These are phyloP conservation scores for Leccinum fallax DNA, from an alignment of 1,284 basidiomycete genomes.

Conservation along the genomic window DNA sequence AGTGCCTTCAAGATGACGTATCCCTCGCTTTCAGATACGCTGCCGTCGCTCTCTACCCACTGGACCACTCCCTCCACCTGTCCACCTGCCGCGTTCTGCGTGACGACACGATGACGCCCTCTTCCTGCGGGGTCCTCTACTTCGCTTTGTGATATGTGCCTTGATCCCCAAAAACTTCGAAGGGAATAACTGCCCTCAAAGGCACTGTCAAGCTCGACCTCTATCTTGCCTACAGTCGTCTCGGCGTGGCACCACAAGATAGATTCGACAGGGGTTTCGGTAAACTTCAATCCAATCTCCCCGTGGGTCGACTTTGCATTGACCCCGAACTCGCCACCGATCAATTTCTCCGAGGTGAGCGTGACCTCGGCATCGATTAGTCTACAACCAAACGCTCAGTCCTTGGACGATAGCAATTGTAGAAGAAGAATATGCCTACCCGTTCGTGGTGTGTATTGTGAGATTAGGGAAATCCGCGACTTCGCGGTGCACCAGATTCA, in stretches of 20 bases:
- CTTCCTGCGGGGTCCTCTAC: slow-evolving; percentile 44
- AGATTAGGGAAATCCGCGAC: slow-evolving; percentile 26
- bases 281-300: slow-evolving; percentile 36
- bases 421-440: slow-evolving; percentile 34
- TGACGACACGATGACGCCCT: slow-evolving; percentile 37
- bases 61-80: slow-evolving; percentile 22
- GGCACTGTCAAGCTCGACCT: slow-evolving; percentile 39
- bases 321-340: slow-evolving; percentile 41
- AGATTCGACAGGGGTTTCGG: slow-evolving; percentile 42
- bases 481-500: slow-evolving; percentile 38
- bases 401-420: not conserved
- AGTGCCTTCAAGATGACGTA: slow-evolving; percentile 24
- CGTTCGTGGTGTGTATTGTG: slow-evolving; percentile 39
- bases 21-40: slow-evolving; percentile 18
- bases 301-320: slow-evolving; percentile 32
- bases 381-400: slow-evolving; percentile 26
- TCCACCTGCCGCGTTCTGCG: slow-evolving; percentile 3
- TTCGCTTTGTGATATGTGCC: slow-evolving; percentile 21
- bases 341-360: slow-evolving; percentile 28
- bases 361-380: slow-evolving; percentile 33
- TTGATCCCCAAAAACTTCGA: slow-evolving; percentile 29
- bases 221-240: slow-evolving; percentile 37
- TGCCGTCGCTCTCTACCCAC: slow-evolving; percentile 30
- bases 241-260: slow-evolving; percentile 36
- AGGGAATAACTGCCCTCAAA: slow-evolving; percentile 48